Base-by-base conservation (phyloP, 345 rosid species). In the Chamaenerion angustifolium region DNA sequence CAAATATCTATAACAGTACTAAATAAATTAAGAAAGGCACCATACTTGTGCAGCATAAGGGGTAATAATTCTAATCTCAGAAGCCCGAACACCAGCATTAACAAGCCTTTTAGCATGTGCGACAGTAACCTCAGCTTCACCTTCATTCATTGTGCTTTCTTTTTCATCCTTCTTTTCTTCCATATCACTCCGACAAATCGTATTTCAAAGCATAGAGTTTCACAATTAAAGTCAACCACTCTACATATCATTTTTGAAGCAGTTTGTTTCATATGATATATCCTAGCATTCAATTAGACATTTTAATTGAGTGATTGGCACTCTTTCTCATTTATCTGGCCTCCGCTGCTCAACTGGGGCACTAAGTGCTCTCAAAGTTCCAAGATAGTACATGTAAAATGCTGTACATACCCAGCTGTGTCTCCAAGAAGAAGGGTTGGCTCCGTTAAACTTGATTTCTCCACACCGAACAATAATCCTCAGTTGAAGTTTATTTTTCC, bases 91-190 rank as follows among this genome's bases (percentile, higher is more conserved):
- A 71, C 96, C 98, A 61, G 72, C 67, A 49, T 63, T 52, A 46
- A 83, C 69, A 25, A 90, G 84, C 64, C 87, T 78, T 76, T 76
- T 81, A 37, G 94, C 96, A 69, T 90, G 98, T 46, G 83, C 76
- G 61, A 86, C 66, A 23, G 98, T 81, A 67, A 81, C 95, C 43
- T 81, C 88, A 58, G 89, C 95, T 82, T 92, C 96, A 31, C 98
- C 98, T 64, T 87, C 98, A 42, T 87, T 92, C 64, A 84, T 42
- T 2, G 93, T 83, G 75, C 98, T 87, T 48, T 87, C 96, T 73
- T 92, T 96, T 64, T 92, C 98, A 59, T 87, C 98, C 76, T 92
- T 84, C 81, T 84, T 83, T 76, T 84, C 96, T 56, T 92, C 98
- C 96, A 87, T 92, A 62, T 87, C 95, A 62, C 98, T 83, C 51